Evolutionary conservation across 805 yeast species (phyloP).

Genomic region (Cyberlindnera samutprakarnensis): DNA sequence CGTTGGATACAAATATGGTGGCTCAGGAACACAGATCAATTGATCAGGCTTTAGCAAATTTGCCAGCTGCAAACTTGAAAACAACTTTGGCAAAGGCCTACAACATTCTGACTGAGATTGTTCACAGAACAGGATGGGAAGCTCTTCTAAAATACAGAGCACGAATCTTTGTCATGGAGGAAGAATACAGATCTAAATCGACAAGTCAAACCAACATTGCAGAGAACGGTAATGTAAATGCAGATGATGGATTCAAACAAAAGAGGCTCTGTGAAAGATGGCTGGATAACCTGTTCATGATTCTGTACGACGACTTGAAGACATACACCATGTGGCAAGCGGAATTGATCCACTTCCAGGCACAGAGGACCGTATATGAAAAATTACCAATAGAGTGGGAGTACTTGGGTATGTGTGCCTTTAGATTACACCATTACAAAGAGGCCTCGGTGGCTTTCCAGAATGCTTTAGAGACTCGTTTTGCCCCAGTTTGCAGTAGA

Average conservation of each 20-base stretch:
- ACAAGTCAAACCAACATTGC: conserved; percentile 8
- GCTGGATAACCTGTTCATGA: conserved; percentile 65
- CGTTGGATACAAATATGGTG: conserved; percentile 58
- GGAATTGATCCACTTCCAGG: conserved; percentile 80
- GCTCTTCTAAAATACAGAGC: conserved; percentile 49
- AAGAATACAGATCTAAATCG: conserved; percentile 40
- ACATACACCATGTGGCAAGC: conserved; percentile 92
- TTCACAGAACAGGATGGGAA: conserved; percentile 71
- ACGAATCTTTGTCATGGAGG: conserved; percentile 61
- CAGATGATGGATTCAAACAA: conserved; percentile 42
- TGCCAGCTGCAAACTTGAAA: conserved; percentile 65
- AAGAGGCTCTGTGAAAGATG: conserved; percentile 67
- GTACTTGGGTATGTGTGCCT: conserved; percentile 77
- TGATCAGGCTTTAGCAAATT: conserved; percentile 50
- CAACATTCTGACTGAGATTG: conserved; percentile 54
- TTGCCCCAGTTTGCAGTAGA: conserved; percentile 73
- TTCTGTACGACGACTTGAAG: conserved; percentile 64
- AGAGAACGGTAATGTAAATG: conserved; percentile 2
- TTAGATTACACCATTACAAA: conserved; percentile 73
- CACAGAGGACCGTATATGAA: conserved; percentile 73
- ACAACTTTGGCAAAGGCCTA: conserved; percentile 52
- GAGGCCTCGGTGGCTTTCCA: conserved; percentile 85
- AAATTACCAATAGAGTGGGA: conserved; percentile 90
- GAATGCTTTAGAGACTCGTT: conserved; percentile 62
- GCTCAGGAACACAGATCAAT: conserved; percentile 57